phyloP scores from a whole-genome alignment of 2,329 filamentous ascomycete genomes.

The Diatrype stigma region DNA sequence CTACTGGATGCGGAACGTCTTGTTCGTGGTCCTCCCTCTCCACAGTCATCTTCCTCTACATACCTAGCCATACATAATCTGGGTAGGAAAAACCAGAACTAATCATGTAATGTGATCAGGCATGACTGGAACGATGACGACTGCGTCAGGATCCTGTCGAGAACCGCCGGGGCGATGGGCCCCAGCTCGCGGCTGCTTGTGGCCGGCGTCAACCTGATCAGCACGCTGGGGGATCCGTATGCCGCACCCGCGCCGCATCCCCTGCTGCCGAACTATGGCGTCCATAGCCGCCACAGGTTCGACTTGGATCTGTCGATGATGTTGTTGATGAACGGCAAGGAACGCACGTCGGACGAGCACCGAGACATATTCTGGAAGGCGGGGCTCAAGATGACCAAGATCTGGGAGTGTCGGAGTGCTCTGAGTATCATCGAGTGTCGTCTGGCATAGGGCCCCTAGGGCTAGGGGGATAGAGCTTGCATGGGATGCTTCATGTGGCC shows the following conservation, averaged over 20 bases:
- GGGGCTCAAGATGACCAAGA: constrained; percentile 15
- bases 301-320: background rate
- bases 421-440: constrained; percentile 17
- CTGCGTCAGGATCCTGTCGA: background rate
- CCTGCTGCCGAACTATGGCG: background rate
- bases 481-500: too few relatives aligned
- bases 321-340: background rate
- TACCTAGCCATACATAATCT: too few relatives aligned
- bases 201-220: background rate
- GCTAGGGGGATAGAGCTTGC: too few relatives aligned
- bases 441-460: constrained; percentile 5
- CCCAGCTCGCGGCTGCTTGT: background rate
- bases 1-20: background rate
- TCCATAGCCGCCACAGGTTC: background rate
- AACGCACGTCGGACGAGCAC: background rate
- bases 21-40: background rate
- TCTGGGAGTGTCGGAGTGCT: constrained; percentile 15
- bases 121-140: background rate
- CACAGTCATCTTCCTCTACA: too few relatives aligned
- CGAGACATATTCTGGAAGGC: constrained; percentile 10
- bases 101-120: background rate
- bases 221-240: background rate
- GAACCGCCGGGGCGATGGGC: background rate
- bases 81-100: too few relatives aligned
- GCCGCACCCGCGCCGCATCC: background rate